Conservation (phyloP, 371 early-diverging fungal species). For the Mucor circinelloides region DNA sequence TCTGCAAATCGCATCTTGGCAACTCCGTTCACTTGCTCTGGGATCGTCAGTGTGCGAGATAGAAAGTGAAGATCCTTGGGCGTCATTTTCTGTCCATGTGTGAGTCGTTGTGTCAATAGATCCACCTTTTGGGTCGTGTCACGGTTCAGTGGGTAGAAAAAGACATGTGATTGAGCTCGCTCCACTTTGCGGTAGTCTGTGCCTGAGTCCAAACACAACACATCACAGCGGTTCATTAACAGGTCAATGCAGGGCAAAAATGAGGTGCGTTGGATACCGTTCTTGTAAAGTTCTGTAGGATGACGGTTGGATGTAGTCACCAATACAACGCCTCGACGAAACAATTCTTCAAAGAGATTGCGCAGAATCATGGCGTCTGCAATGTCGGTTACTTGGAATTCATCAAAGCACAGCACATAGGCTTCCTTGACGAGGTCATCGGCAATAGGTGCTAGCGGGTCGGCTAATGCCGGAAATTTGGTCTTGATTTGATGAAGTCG, state of each 20-base stretch:
- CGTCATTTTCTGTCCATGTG: constrained; percentile 31
- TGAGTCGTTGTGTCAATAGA: constrained; percentile 33
- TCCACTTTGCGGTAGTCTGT: constrained; percentile 84
- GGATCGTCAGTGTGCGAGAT: constrained; percentile 71
- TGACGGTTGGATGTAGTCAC: constrained; percentile 94
- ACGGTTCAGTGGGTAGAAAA: constrained; percentile 61
- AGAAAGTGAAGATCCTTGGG: constrained; percentile 67
- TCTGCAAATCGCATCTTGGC: constrained; percentile 80
- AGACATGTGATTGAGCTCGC: constrained; percentile 59
- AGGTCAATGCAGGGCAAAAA: constrained; percentile 92
- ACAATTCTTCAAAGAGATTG: constrained; percentile 79
- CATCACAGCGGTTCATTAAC: constrained; percentile 77
- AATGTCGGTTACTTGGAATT: constrained; percentile 97
- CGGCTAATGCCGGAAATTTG: constrained; percentile 46
- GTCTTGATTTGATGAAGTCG: constrained; percentile 78
- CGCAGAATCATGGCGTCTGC: constrained; percentile 96
- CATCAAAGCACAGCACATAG: constrained; percentile 93
- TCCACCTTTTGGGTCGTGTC: constrained; percentile 52
- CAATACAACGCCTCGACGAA: constrained; percentile 85
- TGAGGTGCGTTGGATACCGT: constrained; percentile 91
- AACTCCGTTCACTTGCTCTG: constrained; percentile 64
- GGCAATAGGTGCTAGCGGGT: constrained; percentile 84
- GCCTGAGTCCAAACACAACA: constrained; percentile 85
- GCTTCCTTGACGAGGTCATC: constrained; percentile 79
- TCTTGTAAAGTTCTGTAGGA: constrained; percentile 92